Evolutionary conservation across 345 rosid genomes (phyloP).

Genomic region (Camelina sativa): DNA sequence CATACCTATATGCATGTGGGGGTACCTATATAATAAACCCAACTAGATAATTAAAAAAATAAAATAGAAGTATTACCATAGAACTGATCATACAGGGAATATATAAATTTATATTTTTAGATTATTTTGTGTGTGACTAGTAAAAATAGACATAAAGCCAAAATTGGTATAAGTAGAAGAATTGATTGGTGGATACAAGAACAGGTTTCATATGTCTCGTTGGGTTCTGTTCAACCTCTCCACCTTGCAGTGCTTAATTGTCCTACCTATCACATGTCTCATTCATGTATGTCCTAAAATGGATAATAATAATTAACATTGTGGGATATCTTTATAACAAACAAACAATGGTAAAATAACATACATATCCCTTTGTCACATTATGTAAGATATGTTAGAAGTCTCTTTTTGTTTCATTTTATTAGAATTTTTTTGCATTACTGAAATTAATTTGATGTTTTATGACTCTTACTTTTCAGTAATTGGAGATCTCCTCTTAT

Average conservation of each 20-base stretch:
- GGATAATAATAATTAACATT: background rate
- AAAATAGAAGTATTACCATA: background rate
- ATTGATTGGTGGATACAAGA: constrained; percentile 31
- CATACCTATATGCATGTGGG: constrained; percentile 39
- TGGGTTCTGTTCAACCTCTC: constrained; percentile 20
- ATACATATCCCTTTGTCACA: too few relatives aligned
- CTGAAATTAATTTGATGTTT: too few relatives aligned
- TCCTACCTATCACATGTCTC: constrained; percentile 39
- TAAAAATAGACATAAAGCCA: constrained; percentile 23
- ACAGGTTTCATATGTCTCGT: constrained; percentile 28
- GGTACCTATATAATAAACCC: background rate
- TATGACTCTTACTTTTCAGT: too few relatives aligned
- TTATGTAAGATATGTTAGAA: too few relatives aligned
- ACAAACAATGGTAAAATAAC: background rate
- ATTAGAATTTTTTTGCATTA: too few relatives aligned
- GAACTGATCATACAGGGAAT: constrained; percentile 7
- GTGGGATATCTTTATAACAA: constrained; percentile 3
- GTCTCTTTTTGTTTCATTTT: too few relatives aligned
- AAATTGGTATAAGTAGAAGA: constrained; percentile 17
- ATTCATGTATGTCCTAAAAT: constrained; percentile 34
- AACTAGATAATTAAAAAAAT: constrained; percentile 12
- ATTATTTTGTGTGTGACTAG: constrained; percentile 15
- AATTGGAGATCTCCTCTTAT: too few relatives aligned
- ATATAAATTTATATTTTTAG: background rate
- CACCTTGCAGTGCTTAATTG: constrained; percentile 14